phyloP scores from a whole-genome alignment of 2,329 filamentous ascomycete genomes.

The Fusarium brevicatenulatum region DNA sequence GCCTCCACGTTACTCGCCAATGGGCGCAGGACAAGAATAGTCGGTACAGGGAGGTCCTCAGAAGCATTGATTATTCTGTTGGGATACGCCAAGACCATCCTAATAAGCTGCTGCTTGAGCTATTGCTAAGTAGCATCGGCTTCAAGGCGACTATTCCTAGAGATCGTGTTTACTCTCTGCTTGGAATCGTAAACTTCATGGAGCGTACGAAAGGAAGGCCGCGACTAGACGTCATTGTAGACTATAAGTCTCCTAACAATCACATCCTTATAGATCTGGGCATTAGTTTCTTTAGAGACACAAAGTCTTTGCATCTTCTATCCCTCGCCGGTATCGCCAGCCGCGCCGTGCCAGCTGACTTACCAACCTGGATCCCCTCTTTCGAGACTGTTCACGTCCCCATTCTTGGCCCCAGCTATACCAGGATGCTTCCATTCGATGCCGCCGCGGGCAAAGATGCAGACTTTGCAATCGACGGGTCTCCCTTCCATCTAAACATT shows the following conservation, averaged over 20 bases:
- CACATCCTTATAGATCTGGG: constrained; percentile 27
- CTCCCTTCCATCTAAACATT: background rate
- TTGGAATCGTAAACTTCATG: constrained; percentile 40
- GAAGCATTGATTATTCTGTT: background rate
- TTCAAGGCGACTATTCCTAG: constrained; percentile 33
- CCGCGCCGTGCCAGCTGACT: constrained; percentile 3
- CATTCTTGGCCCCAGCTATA: constrained; percentile 8
- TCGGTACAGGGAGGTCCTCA: background rate
- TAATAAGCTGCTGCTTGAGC: background rate
- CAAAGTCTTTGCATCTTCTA: constrained; percentile 35
- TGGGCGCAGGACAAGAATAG: background rate
- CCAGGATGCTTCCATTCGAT: background rate
- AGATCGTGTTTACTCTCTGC: constrained; percentile 41
- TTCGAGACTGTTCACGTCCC: constrained; percentile 34
- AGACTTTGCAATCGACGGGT: background rate
- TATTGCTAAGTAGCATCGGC: constrained; percentile 32
- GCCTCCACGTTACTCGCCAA: background rate
- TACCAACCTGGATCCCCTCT: constrained; percentile 38
- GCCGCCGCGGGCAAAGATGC: background rate
- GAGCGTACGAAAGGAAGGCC: constrained; percentile 15
- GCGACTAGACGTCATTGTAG: constrained; percentile 20
- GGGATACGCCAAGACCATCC: background rate
- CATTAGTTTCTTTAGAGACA: constrained; percentile 20
- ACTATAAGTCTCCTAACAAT: constrained; percentile 34
- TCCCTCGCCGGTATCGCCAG: constrained; percentile 32